A percentile compares a stretch with the other conserved stretches of the same genome.
phyloP scores from a whole-genome alignment of 1,139 yeast genomes.

The Protomyces arabidopsidicola region DNA sequence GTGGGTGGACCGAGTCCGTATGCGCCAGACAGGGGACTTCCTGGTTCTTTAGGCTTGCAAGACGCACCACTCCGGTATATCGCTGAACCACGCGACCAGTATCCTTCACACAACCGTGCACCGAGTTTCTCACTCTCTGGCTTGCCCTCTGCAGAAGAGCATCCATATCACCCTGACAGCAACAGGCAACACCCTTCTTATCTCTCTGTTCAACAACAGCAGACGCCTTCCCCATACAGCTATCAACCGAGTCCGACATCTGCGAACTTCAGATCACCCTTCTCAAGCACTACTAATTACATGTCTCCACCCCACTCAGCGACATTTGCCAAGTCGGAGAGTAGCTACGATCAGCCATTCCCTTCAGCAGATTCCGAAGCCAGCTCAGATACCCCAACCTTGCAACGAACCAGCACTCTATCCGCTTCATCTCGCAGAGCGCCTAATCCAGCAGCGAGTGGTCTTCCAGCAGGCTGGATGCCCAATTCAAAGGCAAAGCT shows the following conservation, averaged over 20 bases:
- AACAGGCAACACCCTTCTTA: not conserved
- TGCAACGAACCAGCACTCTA: conserved; percentile 22
- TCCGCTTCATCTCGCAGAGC: not conserved
- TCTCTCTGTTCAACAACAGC: not conserved
- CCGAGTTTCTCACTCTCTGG: not conserved
- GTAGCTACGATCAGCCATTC: conserved; percentile 1
- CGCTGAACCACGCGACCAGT: conserved; percentile 23
- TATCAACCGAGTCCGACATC: not conserved
- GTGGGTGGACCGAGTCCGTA: not conserved
- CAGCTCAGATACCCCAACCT: conserved; percentile 1
- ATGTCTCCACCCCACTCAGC: conserved; percentile 9
- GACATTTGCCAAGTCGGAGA: conserved; percentile 4
- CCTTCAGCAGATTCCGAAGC: conserved; percentile 8
- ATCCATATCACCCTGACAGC: not conserved
- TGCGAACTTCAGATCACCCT: not conserved
- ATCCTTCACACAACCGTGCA: not conserved
- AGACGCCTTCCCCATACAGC: not conserved
- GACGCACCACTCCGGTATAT: conserved; percentile 1
- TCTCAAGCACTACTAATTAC: not conserved
- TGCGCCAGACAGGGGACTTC: not conserved
- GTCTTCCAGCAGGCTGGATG: conserved; percentile 1
- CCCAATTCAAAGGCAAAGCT: conserved; percentile 29
- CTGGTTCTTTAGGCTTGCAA: not conserved
- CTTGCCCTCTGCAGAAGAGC: not conserved
- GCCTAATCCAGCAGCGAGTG: not conserved